Evolutionary conservation across 306 rosid genomes (phyloP).

Genomic region (Gillenia trifoliata): DNA sequence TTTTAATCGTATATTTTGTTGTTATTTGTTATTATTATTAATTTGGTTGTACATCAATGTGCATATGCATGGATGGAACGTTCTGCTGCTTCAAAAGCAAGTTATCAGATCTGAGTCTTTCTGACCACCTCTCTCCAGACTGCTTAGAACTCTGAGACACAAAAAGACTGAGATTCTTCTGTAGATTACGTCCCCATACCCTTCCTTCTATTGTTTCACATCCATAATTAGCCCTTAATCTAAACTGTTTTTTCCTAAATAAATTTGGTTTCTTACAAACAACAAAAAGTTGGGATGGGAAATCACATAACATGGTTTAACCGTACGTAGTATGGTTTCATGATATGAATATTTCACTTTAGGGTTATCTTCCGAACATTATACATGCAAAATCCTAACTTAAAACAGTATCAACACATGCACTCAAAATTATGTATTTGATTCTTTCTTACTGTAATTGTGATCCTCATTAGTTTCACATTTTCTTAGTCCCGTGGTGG

Average conservation of each 20-base stretch:
- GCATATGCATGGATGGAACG: slow-evolving; percentile 63
- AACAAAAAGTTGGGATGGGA: too few species aligned
- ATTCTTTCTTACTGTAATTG: neutral
- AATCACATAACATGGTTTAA: neutral
- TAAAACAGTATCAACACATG: too few species aligned
- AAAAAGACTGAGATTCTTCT: slow-evolving; percentile 32
- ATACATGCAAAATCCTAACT: too few species aligned
- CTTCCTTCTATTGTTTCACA: neutral
- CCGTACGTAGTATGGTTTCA: neutral
- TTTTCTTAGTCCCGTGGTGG: neutral
- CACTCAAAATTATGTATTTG: too few species aligned
- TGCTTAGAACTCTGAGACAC: neutral
- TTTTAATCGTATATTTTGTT: slow-evolving; percentile 1
- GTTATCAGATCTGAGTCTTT: slow-evolving; percentile 32
- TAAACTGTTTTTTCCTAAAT: neutral
- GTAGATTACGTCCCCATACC: slow-evolving; percentile 24
- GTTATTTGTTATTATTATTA: slow-evolving; percentile 2
- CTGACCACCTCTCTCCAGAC: slow-evolving; percentile 21
- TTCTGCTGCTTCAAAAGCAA: slow-evolving; percentile 37
- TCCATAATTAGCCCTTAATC: neutral
- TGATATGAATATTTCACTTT: too few species aligned
- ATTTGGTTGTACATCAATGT: neutral
- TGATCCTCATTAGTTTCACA: neutral
- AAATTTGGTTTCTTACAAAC: neutral
- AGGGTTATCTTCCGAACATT: too few species aligned